phyloP scores from a whole-genome alignment of 2,329 filamentous ascomycete species.

The Scedosporium apiospermum region DNA sequence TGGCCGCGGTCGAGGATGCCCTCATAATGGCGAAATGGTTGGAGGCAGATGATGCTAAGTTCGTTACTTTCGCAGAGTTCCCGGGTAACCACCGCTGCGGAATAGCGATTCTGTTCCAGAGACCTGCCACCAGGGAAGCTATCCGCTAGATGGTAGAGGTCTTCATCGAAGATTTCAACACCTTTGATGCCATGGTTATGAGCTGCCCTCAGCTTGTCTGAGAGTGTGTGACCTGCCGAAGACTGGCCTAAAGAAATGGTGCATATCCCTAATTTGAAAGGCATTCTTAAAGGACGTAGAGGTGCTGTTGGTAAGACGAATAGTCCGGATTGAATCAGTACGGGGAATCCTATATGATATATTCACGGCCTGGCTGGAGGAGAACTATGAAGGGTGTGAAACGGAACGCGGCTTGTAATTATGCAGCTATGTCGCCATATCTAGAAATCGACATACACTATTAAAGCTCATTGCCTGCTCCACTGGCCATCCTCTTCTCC shows the following conservation, averaged over 20 bases:
- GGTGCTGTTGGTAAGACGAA: neutral
- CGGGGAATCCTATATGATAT: neutral
- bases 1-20: slow-evolving; percentile 54
- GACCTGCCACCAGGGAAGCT: slow-evolving; percentile 29
- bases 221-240: slow-evolving; percentile 55
- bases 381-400: neutral
- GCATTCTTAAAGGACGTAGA: slow-evolving; percentile 24
- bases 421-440: neutral
- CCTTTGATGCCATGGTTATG: slow-evolving; percentile 54
- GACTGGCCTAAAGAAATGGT: slow-evolving; percentile 70
- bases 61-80: slow-evolving; percentile 44
- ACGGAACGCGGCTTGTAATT: neutral
- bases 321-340: neutral
- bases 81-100: slow-evolving; percentile 48
- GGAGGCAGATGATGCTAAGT: slow-evolving; percentile 56
- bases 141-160: slow-evolving; percentile 53
- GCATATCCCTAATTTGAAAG: slow-evolving; percentile 57
- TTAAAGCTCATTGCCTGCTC: too few relatives aligned
- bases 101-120: slow-evolving; percentile 34
- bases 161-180: slow-evolving; percentile 72
- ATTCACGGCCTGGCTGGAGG: neutral
- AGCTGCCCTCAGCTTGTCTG: slow-evolving; percentile 60
- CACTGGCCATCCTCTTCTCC: too few relatives aligned
- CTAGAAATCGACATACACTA: too few relatives aligned
- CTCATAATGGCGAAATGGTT: slow-evolving; percentile 73